Percentiles rank a stretch among this genome's conserved stretches.
Evolutionary conservation across 2,329 filamentous ascomycete species (phyloP).

Genomic region (Penicillium sp.): DNA sequence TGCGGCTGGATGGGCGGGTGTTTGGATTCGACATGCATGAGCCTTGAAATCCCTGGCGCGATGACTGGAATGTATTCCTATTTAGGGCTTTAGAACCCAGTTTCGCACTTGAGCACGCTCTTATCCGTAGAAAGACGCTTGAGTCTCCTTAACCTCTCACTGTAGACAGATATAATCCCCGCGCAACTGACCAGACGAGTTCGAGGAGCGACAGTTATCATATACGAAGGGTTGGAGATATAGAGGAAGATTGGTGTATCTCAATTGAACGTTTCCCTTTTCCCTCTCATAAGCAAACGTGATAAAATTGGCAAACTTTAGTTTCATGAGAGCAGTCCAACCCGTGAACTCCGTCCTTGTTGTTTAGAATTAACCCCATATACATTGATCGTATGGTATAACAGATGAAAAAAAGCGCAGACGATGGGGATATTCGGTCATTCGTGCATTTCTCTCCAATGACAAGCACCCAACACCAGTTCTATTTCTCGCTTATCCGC

Average conservation of each 20-base stretch:
- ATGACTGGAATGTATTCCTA: slow-evolving; percentile 8
- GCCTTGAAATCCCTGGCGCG: slow-evolving; percentile 24
- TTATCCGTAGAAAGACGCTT: not conserved
- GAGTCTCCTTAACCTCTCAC: not conserved
- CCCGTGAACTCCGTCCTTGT: slow-evolving; percentile 45
- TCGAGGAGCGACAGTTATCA: not conserved
- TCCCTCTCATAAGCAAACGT: slow-evolving; percentile 19
- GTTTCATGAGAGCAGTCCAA: slow-evolving; percentile 40
- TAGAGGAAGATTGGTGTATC: not conserved
- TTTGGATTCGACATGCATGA: slow-evolving; percentile 18
- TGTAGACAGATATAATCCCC: not conserved
- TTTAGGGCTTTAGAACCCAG: not conserved
- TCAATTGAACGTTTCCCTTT: slow-evolving; percentile 14
- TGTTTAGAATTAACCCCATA: slow-evolving; percentile 33
- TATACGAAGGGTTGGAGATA: not conserved
- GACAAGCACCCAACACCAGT: not conserved
- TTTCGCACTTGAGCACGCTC: not conserved
- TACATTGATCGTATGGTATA: slow-evolving; percentile 26
- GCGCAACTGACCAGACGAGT: not conserved
- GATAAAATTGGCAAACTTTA: slow-evolving; percentile 29
- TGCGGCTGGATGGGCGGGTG: slow-evolving; percentile 10
- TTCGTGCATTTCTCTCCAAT: not conserved
- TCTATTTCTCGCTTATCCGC: slow-evolving; percentile 49
- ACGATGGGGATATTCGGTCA: slow-evolving; percentile 24
- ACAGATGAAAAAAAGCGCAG: not conserved